Conservation (phyloP, 495 filamentous ascomycete species). For the Sabuloglossum arenarium region DNA sequence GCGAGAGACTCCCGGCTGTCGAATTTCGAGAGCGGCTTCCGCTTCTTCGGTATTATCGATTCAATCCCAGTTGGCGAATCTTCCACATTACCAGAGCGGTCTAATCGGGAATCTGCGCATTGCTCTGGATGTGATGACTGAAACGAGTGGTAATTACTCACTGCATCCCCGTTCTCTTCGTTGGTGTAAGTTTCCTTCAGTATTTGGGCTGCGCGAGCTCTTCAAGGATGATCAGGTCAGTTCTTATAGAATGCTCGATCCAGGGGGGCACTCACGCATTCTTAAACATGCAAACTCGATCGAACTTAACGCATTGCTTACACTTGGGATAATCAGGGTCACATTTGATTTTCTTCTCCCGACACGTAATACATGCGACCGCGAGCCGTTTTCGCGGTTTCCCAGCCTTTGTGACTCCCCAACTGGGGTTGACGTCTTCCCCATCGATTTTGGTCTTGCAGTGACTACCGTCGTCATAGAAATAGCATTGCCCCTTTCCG, state of each 20-base stretch:
- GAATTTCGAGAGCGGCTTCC: background rate
- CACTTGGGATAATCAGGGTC: conserved; percentile 73
- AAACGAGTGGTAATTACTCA: background rate
- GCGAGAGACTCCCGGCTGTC: background rate
- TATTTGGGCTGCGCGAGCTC: conserved; percentile 1
- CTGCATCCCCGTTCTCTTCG: background rate
- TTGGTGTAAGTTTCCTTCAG: background rate
- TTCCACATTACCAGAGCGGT: background rate
- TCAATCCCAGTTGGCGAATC: background rate
- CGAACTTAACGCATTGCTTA: conserved; percentile 78
- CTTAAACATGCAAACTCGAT: conserved; percentile 64
- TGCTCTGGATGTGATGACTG: background rate
- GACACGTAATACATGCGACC: conserved; percentile 74
- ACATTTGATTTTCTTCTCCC: conserved; percentile 95
- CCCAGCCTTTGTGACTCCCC: conserved; percentile 83
- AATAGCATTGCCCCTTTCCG: conserved; percentile 64
- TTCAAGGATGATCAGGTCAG: background rate
- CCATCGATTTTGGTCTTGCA: conserved; percentile 74
- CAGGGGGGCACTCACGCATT: conserved; percentile 34
- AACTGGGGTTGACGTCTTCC: conserved; percentile 69
- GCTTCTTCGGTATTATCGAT: background rate
- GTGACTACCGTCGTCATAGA: conserved; percentile 71
- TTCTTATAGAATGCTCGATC: background rate
- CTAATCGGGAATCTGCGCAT: background rate
- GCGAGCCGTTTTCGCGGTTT: conserved; percentile 78